Percentiles rank a stretch among this genome's conserved stretches.
These are phyloP conservation scores for Aspergillus latus DNA, from an alignment of 2,329 filamentous ascomycete genomes.

Conservation along the genomic window DNA sequence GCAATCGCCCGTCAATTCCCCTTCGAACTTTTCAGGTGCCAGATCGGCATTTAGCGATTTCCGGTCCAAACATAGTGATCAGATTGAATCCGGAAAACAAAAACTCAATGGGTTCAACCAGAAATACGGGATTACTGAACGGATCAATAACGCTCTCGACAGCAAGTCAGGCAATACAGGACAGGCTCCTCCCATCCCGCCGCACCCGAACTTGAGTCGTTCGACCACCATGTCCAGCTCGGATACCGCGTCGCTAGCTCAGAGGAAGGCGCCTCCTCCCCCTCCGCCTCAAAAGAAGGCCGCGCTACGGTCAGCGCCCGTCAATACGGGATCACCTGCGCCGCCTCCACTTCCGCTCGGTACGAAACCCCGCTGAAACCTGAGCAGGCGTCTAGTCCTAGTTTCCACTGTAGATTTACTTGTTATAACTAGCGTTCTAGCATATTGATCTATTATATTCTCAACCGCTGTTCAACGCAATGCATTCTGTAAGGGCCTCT, in stretches of 20 bases:
- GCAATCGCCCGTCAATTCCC: slow-evolving; percentile 61
- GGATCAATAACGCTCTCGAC: slow-evolving; percentile 50
- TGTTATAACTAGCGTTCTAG: background rate
- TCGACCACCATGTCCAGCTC: slow-evolving; percentile 25
- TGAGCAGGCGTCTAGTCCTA: slow-evolving; percentile 30
- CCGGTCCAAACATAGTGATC: slow-evolving; percentile 68
- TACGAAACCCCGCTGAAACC: slow-evolving; percentile 52
- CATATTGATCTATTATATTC: background rate
- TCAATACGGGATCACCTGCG: slow-evolving; percentile 31
- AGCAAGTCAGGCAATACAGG: slow-evolving; percentile 32
- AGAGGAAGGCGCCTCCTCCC: slow-evolving; percentile 56
- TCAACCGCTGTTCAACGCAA: background rate
- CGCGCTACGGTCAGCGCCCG: slow-evolving; percentile 42
- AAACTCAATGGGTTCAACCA: slow-evolving; percentile 50
- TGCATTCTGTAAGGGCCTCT: background rate
- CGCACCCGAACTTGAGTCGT: slow-evolving; percentile 26
- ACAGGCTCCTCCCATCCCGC: slow-evolving; percentile 23
- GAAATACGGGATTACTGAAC: slow-evolving; percentile 45
- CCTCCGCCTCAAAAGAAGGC: slow-evolving; percentile 60
- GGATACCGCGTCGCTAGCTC: slow-evolving; percentile 34
- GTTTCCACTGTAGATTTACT: background rate
- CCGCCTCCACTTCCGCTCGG: slow-evolving; percentile 59
- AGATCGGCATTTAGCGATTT: slow-evolving; percentile 66
- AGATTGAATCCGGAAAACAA: slow-evolving; percentile 61
- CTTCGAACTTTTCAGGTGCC: slow-evolving; percentile 59